Evolutionary conservation across 345 rosid genomes (phyloP).

Genomic region (Pistacia integerrima): DNA sequence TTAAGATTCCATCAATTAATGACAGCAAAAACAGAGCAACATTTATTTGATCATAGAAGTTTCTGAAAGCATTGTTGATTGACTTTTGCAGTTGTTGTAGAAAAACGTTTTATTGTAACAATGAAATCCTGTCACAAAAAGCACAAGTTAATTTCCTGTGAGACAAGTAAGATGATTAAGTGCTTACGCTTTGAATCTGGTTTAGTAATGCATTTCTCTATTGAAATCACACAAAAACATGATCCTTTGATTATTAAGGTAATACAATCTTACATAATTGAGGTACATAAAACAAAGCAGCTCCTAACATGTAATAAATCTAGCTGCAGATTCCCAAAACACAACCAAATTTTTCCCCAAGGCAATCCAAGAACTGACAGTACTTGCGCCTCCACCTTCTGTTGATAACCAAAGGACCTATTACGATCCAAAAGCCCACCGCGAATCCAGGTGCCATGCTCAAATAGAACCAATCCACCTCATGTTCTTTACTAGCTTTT

Average conservation of each 20-base stretch:
- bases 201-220: too few relatives aligned
- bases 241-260: background rate
- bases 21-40: too few relatives aligned
- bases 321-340: background rate
- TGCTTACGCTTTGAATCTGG: too few relatives aligned
- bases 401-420: background rate
- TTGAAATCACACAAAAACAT: too few relatives aligned
- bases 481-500: background rate
- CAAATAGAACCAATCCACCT: background rate
- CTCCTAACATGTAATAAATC: background rate
- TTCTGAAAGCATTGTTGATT: too few relatives aligned
- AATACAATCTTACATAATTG: background rate
- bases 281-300: background rate
- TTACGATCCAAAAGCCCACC: background rate
- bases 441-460: conserved; percentile 1
- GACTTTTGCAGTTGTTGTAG: too few relatives aligned
- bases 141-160: too few relatives aligned
- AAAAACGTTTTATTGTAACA: too few relatives aligned
- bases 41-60: too few relatives aligned
- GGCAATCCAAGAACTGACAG: background rate
- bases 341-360: background rate
- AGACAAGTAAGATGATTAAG: too few relatives aligned
- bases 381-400: background rate
- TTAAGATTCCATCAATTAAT: too few relatives aligned
- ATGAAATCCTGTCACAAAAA: too few relatives aligned